A percentile compares a stretch with the other conserved stretches of the same genome.
These are phyloP conservation scores for Nakaseomyces kungkrabaensis DNA, from an alignment of 1,139 yeast species.

Conservation along the genomic window DNA sequence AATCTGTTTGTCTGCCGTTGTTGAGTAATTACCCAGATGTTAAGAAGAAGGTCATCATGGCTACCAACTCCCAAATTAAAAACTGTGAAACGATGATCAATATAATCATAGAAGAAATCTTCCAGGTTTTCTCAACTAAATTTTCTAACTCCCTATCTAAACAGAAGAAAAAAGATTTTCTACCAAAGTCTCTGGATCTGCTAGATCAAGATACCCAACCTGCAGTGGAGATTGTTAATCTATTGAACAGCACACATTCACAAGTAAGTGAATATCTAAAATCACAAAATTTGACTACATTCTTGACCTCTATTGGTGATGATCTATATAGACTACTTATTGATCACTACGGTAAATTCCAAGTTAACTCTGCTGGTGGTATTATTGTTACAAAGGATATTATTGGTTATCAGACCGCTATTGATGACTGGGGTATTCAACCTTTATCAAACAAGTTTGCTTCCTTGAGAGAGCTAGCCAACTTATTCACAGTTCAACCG, in stretches of 20 bases:
- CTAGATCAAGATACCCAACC: conserved; percentile 59
- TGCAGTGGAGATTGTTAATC: conserved; percentile 52
- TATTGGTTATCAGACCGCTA: conserved; percentile 61
- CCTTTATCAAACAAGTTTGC: conserved; percentile 62
- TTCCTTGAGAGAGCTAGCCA: conserved; percentile 72
- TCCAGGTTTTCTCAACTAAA: conserved; percentile 41
- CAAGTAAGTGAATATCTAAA: conserved; percentile 35
- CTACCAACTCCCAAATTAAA: conserved; percentile 58
- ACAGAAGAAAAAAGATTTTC: conserved; percentile 55
- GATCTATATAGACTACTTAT: conserved; percentile 51
- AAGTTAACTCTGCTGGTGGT: conserved; percentile 77
- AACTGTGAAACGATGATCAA: conserved; percentile 64
- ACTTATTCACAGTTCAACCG: conserved; percentile 72
- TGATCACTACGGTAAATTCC: conserved; percentile 66
- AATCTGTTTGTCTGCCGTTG: conserved; percentile 65
- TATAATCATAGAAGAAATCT: conserved; percentile 49
- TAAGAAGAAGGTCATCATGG: conserved; percentile 52
- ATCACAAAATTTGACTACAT: conserved; percentile 43
- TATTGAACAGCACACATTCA: conserved; percentile 39
- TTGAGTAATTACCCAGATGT: conserved; percentile 52
- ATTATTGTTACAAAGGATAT: conserved; percentile 77
- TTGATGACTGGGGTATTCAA: conserved; percentile 61
- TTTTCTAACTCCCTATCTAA: conserved; percentile 43
- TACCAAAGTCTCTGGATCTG: conserved; percentile 40
- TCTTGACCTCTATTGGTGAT: conserved; percentile 51